phyloP scores from a whole-genome alignment of 371 early-diverging fungal genomes.

The Syncephalastrum racemosum region DNA sequence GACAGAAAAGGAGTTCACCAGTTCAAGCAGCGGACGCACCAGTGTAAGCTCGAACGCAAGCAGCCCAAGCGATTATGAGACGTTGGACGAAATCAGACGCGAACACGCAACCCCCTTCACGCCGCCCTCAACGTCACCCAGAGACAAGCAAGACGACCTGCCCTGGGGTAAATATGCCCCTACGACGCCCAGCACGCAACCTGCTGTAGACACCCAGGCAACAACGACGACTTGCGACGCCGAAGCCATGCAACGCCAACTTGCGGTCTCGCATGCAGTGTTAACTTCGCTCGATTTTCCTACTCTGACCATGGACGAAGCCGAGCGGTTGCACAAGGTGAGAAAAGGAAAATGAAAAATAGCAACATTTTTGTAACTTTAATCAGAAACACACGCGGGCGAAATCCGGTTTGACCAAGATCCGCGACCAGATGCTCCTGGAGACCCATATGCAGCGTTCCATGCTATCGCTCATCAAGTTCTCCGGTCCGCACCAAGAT shows the following conservation, averaged over 20 bases:
- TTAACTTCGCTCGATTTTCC: conserved; percentile 11
- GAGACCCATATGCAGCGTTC: conserved; percentile 17
- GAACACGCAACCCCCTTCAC: not conserved
- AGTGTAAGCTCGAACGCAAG: too few species aligned
- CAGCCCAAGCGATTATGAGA: too few species aligned
- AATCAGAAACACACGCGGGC: conserved; percentile 11
- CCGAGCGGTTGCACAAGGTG: conserved; percentile 6
- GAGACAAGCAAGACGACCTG: not conserved
- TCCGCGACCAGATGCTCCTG: conserved; percentile 8
- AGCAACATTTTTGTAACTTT: not conserved
- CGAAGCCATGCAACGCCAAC: conserved; percentile 7
- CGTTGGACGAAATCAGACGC: too few species aligned
- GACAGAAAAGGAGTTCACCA: too few species aligned
- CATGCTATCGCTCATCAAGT: conserved; percentile 12
- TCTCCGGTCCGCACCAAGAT: not conserved
- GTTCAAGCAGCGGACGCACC: too few species aligned
- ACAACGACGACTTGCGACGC: not conserved
- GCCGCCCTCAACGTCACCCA: not conserved
- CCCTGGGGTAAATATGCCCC: too few species aligned
- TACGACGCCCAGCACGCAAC: not conserved
- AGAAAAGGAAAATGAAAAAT: not conserved
- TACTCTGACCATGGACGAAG: conserved; percentile 9
- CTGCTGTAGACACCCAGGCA: not conserved
- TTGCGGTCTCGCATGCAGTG: conserved; percentile 13
- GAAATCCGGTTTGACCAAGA: not conserved